Conservation (phyloP, 768 basidiomycete genomes). For the Candolleomyces eurysporus region DNA sequence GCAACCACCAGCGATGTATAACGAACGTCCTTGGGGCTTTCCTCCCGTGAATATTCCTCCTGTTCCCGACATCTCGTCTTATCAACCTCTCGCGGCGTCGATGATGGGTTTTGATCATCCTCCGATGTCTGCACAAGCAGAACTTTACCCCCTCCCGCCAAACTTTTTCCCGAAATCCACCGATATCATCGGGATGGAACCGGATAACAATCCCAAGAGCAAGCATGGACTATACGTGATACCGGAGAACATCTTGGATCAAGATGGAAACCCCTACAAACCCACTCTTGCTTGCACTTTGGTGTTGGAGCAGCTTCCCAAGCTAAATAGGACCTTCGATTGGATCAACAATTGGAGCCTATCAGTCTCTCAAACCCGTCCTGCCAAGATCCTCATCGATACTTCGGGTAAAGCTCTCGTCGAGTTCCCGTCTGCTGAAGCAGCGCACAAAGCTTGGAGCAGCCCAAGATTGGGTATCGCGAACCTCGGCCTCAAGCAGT, state of each 20-base stretch:
- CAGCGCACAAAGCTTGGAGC: constrained; percentile 47
- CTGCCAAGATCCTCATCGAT: constrained; percentile 43
- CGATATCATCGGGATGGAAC: constrained; percentile 43
- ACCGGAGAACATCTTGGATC: constrained; percentile 9
- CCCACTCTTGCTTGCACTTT: constrained; percentile 51
- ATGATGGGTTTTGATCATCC: constrained; percentile 3
- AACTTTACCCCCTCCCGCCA: constrained; percentile 9
- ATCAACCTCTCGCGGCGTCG: not conserved
- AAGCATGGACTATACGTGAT: constrained; percentile 46
- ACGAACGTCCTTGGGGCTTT: not conserved
- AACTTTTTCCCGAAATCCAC: constrained; percentile 15
- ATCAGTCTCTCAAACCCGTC: constrained; percentile 32
- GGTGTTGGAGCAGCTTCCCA: constrained; percentile 57
- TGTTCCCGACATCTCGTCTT: not conserved
- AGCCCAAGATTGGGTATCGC: constrained; percentile 43
- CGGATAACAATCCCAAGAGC: constrained; percentile 42
- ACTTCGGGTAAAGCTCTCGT: constrained; percentile 43
- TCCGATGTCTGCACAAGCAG: constrained; percentile 11
- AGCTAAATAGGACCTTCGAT: constrained; percentile 38
- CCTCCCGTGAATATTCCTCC: not conserved
- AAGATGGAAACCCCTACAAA: constrained; percentile 26
- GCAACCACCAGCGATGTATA: not conserved
- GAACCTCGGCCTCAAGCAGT: constrained; percentile 26
- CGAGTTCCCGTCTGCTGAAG: constrained; percentile 45
- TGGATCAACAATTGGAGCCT: constrained; percentile 46